These are phyloP conservation scores for Iberis amara DNA, from an alignment of 441 rosid species.

Conservation along the genomic window DNA sequence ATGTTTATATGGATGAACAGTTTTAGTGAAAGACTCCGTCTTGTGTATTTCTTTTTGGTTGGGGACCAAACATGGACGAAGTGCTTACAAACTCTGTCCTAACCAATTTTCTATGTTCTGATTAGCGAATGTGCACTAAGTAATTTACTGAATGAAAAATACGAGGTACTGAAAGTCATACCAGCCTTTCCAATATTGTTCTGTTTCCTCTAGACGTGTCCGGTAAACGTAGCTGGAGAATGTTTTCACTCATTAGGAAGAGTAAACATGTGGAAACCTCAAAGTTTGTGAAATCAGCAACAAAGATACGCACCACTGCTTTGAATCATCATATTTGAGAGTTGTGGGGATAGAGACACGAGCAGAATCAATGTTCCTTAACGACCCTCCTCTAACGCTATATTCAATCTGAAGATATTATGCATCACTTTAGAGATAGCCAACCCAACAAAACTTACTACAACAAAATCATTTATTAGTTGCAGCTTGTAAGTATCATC, in stretches of 20 bases:
- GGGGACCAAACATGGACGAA: not conserved
- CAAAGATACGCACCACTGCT: slow-evolving; percentile 58
- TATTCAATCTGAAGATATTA: slow-evolving; percentile 65
- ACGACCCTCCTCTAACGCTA: slow-evolving; percentile 81
- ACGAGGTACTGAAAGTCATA: slow-evolving; percentile 30
- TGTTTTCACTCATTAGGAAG: slow-evolving; percentile 20
- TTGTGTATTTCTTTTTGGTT: not conserved
- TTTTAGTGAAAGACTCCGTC: slow-evolving; percentile 1
- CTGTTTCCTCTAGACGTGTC: slow-evolving; percentile 69
- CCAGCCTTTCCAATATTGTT: slow-evolving; percentile 97
- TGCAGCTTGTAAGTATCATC: not conserved
- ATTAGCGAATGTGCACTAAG: not conserved
- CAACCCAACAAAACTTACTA: slow-evolving; percentile 6
- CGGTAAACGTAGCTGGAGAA: slow-evolving; percentile 63
- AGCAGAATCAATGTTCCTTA: slow-evolving; percentile 86
- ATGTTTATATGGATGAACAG: not conserved
- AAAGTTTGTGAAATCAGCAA: not conserved
- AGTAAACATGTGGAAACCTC: slow-evolving; percentile 7
- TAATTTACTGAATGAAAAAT: not conserved
- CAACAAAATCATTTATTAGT: not conserved
- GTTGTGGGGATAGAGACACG: slow-evolving; percentile 81
- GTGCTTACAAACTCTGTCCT: not conserved
- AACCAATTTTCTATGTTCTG: not conserved
- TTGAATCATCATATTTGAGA: slow-evolving; percentile 67
- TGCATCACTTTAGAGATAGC: slow-evolving; percentile 2